Base-by-base conservation (phyloP, 2,329 filamentous ascomycete genomes). In the Microdochium nivale region DNA sequence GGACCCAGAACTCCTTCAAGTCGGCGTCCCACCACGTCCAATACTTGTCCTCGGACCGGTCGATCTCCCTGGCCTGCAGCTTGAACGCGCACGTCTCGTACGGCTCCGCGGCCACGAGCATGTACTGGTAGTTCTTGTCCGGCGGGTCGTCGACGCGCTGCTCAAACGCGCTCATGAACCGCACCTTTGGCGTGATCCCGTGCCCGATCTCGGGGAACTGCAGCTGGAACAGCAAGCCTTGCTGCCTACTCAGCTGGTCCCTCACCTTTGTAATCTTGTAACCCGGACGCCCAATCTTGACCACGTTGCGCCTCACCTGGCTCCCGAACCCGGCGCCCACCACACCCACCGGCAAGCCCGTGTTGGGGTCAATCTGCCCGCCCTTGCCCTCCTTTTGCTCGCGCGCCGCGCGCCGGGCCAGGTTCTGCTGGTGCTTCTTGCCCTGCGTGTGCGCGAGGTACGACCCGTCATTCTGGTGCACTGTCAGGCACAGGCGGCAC, bases 51-150 rank as follows among this genome's bases (percentile, higher is more conserved):
- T 95, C 90, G 24, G 88, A 80, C 61, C 90, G 82, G 72, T 99
- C 94, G 54, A 99, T 84, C 75, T 97, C 94, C 54, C 90, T 78
- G 4, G 91, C 89, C 68, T 96, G 94, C 51, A 99, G 77, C 77
- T 99, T 99, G 70, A 99, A 97, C 3, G 83, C 89, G 67, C 92
- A 95, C 2, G 90, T 97, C 81, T 99, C 92, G 73, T 99, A 99
- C 11, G 94, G 94, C 74, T 99, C 94, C 11, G 92, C 94, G 1
- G 94, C 92, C 11, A 99, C 88, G 49, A 97, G 78, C 59, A 99
- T 76, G 67, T 97, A 99, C 78, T 99, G 94, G 66, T 86, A 97
- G 60, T 84, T 86, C 72, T 94, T 90, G 69, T 99, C 92, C 11
- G 90, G 89, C 55, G 81, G 83, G 58, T 96, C 90, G 70, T 99